phyloP scores from a whole-genome alignment of 352 stramenopile species.

The Globisporangium nagaii region DNA sequence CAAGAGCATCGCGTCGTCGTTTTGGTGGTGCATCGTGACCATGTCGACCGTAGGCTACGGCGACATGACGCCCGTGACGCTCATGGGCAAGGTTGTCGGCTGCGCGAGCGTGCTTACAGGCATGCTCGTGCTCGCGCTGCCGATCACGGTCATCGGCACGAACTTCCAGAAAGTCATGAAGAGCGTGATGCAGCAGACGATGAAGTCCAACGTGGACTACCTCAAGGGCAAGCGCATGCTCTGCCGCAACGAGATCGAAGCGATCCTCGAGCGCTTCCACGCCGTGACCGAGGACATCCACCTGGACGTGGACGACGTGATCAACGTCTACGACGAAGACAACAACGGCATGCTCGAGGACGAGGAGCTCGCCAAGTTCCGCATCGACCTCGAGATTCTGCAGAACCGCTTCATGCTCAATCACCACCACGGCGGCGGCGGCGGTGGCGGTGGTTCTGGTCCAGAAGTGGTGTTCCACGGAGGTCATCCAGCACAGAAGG shows the following conservation, averaged over 20 bases:
- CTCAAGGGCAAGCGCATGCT: conserved; percentile 69
- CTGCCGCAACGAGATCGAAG: conserved; percentile 68
- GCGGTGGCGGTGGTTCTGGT: not conserved
- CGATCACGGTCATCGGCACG: conserved; percentile 87
- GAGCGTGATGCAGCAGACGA: conserved; percentile 65
- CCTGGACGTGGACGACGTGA: conserved; percentile 71
- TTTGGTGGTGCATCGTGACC: conserved; percentile 91
- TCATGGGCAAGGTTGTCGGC: conserved; percentile 65
- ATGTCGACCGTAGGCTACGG: conserved; percentile 90
- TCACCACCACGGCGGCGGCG: conserved; percentile 7
- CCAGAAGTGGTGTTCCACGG: not conserved
- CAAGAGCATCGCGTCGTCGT: conserved; percentile 67
- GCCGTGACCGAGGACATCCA: conserved; percentile 69
- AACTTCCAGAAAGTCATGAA: conserved; percentile 88
- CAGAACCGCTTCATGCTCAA: conserved; percentile 59
- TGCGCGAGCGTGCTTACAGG: conserved; percentile 68
- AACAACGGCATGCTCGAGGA: conserved; percentile 76
- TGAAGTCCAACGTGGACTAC: conserved; percentile 75
- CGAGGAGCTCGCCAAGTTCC: conserved; percentile 64
- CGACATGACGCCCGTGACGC: conserved; percentile 79
- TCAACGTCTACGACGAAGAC: conserved; percentile 75
- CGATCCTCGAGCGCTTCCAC: conserved; percentile 65
- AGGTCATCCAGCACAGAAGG: not conserved
- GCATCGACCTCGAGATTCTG: conserved; percentile 61
- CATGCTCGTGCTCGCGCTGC: conserved; percentile 85